A percentile compares a stretch with the other conserved stretches of the same genome.
These are phyloP conservation scores for Kingdonia uniflora DNA, from an alignment of 164 flowering plant genomes.

Conservation along the genomic window DNA sequence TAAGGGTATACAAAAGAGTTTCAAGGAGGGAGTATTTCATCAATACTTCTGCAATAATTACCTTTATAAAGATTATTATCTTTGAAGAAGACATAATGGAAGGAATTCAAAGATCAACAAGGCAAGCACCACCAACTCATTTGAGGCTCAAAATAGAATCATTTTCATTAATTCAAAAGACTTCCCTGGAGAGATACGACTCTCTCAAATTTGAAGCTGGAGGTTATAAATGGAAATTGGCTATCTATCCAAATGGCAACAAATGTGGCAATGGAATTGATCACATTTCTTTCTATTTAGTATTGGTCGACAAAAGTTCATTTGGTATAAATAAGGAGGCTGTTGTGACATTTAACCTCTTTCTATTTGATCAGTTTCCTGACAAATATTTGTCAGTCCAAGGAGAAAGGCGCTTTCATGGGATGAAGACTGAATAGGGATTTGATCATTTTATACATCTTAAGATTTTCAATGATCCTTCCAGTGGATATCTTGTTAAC, in stretches of 20 bases:
- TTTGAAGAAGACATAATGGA: too few species aligned
- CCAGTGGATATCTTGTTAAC: slow-evolving; percentile 7
- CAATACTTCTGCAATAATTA: too few species aligned
- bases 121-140: background rate
- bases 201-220: background rate
- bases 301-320: slow-evolving; percentile 4
- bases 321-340: slow-evolving; percentile 5
- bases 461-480: slow-evolving; percentile 6
- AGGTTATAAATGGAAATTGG: slow-evolving; percentile 1
- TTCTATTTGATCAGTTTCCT: slow-evolving; percentile 4
- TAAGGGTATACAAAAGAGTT: too few species aligned
- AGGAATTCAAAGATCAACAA: too few species aligned
- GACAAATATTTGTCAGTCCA: slow-evolving; percentile 8
- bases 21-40: too few species aligned
- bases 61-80: too few species aligned
- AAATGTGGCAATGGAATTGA: slow-evolving; percentile 2
- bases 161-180: background rate
- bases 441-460: slow-evolving; percentile 2
- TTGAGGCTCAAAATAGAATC: background rate
- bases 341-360: slow-evolving; percentile 3
- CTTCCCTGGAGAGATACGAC: background rate
- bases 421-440: background rate
- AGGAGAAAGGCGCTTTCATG: slow-evolving; percentile 16
- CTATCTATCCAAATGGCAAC: slow-evolving; percentile 8
- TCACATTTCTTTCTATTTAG: slow-evolving; percentile 13